Conservation (phyloP, 257 asterid species). For the Penstemon eatonii region DNA sequence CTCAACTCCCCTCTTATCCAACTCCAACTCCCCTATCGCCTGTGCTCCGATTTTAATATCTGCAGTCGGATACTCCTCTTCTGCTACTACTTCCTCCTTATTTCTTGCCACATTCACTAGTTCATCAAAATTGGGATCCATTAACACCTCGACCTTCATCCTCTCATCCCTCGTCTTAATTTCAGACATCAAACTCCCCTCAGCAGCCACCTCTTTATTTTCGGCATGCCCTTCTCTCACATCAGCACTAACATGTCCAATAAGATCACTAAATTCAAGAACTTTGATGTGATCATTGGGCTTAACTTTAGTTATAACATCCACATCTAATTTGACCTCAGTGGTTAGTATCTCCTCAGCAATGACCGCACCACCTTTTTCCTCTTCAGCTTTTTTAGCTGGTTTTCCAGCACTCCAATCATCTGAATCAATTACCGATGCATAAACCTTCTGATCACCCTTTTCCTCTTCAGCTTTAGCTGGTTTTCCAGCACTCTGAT, state of each 20-base stretch:
- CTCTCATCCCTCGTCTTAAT: slow-evolving; percentile 30
- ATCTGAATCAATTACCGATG: slow-evolving; percentile 31
- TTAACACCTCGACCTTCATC: slow-evolving; percentile 22
- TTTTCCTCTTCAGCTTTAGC: slow-evolving; percentile 27
- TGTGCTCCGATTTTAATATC: slow-evolving; percentile 37
- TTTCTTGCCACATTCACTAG: slow-evolving; percentile 28
- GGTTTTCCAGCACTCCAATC: slow-evolving; percentile 26
- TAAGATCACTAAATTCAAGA: slow-evolving; percentile 25
- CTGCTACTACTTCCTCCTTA: slow-evolving; percentile 27
- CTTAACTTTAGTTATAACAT: slow-evolving; percentile 26
- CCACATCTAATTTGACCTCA: slow-evolving; percentile 29
- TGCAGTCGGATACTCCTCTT: slow-evolving; percentile 35
- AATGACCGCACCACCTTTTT: slow-evolving; percentile 20
- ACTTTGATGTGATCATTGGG: slow-evolving; percentile 35
- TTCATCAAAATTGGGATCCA: slow-evolving; percentile 32
- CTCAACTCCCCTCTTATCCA: slow-evolving; percentile 12
- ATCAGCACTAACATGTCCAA: slow-evolving; percentile 21
- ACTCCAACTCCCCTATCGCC: slow-evolving; percentile 34
- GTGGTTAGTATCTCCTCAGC: slow-evolving; percentile 15
- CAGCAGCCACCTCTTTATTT: slow-evolving; percentile 28
- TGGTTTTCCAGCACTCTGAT: slow-evolving; percentile 23
- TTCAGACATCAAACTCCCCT: slow-evolving; percentile 27
- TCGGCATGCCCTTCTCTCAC: slow-evolving; percentile 32
- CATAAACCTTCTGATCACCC: slow-evolving; percentile 33
- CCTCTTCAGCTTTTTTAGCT: slow-evolving; percentile 28